Conservation (phyloP, 495 filamentous ascomycete species). For the Lasiosphaeria miniovina region DNA sequence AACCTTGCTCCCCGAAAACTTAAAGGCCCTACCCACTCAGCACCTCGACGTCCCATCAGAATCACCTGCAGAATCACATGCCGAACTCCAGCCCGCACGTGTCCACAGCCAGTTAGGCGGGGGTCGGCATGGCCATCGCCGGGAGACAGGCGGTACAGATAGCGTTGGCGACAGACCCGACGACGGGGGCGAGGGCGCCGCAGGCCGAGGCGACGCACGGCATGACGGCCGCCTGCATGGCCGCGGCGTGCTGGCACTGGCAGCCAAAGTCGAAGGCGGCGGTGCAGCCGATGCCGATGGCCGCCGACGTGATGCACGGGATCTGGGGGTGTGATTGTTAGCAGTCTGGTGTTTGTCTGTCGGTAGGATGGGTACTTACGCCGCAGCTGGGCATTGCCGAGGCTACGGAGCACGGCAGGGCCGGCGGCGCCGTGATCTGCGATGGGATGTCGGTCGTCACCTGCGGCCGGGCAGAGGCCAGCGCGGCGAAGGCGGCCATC, state of each 20-base stretch:
- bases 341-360: neutral
- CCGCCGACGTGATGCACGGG: constrained; percentile 7
- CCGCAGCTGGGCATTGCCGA: constrained; percentile 15
- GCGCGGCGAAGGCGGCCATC: constrained; percentile 2
- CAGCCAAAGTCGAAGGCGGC: constrained; percentile 15
- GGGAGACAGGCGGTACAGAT: constrained; percentile 15
- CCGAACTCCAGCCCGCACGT: too few species aligned
- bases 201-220: constrained; percentile 12
- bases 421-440: neutral
- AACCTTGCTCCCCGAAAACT: too few species aligned
- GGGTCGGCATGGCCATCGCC: neutral
- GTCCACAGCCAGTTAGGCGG: neutral
- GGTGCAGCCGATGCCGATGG: constrained; percentile 15
- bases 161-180: constrained; percentile 13
- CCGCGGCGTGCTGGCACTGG: constrained; percentile 15
- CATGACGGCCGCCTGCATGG: constrained; percentile 15
- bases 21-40: too few species aligned
- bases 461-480: constrained; percentile 1
- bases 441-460: neutral
- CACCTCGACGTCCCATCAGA: too few species aligned
- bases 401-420: constrained; percentile 2
- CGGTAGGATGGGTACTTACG: constrained; percentile 2
- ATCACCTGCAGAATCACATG: too few species aligned
- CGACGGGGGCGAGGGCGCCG: constrained; percentile 9
- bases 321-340: constrained; percentile 1